Conservation (phyloP, 2,329 filamentous ascomycete species). For the Penicillium sp. region DNA sequence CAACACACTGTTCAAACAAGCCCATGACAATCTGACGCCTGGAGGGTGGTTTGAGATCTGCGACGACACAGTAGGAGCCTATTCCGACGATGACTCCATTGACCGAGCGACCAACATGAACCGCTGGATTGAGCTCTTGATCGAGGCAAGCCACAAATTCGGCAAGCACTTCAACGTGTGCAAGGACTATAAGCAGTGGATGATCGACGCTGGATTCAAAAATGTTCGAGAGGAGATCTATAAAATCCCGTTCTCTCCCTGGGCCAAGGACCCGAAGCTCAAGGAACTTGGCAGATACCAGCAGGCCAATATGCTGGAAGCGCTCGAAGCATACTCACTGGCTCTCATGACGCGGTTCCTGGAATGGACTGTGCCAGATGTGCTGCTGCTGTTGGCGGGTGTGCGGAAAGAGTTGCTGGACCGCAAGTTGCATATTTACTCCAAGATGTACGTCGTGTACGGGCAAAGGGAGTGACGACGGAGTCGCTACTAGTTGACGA, state of each 20-base stretch:
- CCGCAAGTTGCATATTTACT: slow-evolving; percentile 44
- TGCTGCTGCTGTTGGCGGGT: slow-evolving; percentile 43
- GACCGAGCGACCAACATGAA: slow-evolving; percentile 31
- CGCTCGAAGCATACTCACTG: slow-evolving; percentile 37
- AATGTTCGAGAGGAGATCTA: slow-evolving; percentile 56
- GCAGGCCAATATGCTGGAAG: slow-evolving; percentile 36
- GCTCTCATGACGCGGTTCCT: slow-evolving; percentile 39
- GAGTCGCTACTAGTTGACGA: not conserved
- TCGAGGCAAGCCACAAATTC: slow-evolving; percentile 37
- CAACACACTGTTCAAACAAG: slow-evolving; percentile 30
- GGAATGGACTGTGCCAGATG: slow-evolving; percentile 44
- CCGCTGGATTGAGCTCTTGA: slow-evolving; percentile 33
- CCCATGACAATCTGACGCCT: slow-evolving; percentile 47
- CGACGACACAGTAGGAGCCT: slow-evolving; percentile 35
- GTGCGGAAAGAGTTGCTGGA: slow-evolving; percentile 46
- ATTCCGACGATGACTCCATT: slow-evolving; percentile 37
- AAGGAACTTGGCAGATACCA: slow-evolving; percentile 46
- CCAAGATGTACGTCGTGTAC: slow-evolving; percentile 37
- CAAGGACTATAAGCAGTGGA: slow-evolving; percentile 45
- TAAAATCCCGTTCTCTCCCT: slow-evolving; percentile 56
- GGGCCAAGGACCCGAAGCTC: slow-evolving; percentile 53
- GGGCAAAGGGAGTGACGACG: slow-evolving; percentile 30
- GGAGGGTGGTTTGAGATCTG: slow-evolving; percentile 59
- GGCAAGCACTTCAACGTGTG: slow-evolving; percentile 42
- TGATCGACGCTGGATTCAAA: slow-evolving; percentile 59